Evolutionary conservation across 352 stramenopile genomes (phyloP).

Genomic region (Elongisporangium anandrum): DNA sequence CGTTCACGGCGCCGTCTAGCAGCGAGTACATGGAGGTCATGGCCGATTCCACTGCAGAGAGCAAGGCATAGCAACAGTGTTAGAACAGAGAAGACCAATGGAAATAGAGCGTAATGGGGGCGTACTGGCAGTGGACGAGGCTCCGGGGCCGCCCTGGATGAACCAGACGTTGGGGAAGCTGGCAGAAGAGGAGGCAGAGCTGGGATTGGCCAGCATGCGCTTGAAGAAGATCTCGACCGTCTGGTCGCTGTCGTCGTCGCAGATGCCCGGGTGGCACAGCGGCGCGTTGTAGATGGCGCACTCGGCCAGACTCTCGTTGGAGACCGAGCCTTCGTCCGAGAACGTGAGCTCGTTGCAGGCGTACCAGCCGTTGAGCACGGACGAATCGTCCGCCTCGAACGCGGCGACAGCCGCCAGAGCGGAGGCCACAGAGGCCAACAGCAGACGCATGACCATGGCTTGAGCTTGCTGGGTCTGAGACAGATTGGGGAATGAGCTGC

Average conservation of each 20-base stretch:
- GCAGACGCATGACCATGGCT: no score
- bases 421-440: background rate
- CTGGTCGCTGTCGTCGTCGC: constrained; percentile 4
- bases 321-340: constrained; percentile 9
- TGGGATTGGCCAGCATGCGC: constrained; percentile 25
- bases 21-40: constrained; percentile 22
- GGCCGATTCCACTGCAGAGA: constrained; percentile 25
- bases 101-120: no score
- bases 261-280: constrained; percentile 28
- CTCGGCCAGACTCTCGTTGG: constrained; percentile 14
- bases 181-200: no score
- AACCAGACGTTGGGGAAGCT: constrained; percentile 37
- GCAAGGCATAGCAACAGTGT: background rate
- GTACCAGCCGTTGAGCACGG: constrained; percentile 24
- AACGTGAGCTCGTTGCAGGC: constrained; percentile 23
- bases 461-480: background rate
- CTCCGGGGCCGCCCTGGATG: constrained; percentile 33
- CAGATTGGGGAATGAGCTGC: background rate
- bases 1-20: constrained; percentile 28
- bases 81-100: background rate
- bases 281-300: constrained; percentile 27
- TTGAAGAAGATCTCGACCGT: constrained; percentile 42
- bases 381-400: background rate
- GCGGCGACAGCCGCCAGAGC: no score
- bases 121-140: constrained; percentile 31